Base-by-base conservation (phyloP, 345 rosid genomes). In the Firmiana major region DNA sequence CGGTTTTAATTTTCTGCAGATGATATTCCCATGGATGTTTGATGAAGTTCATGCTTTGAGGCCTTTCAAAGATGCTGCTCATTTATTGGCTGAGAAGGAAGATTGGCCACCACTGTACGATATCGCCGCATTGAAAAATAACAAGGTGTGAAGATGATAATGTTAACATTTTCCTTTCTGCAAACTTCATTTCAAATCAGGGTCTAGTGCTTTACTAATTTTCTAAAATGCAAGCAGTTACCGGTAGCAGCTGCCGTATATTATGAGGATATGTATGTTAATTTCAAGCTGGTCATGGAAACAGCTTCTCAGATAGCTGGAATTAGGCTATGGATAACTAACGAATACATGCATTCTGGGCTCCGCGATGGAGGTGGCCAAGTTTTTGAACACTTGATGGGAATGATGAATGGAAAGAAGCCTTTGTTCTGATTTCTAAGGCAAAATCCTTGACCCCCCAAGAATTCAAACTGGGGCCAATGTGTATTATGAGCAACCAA, bases 261-360 rank as follows among this genome's bases (percentile, higher is more conserved):
- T 82, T 89, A 86, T 6, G 97, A 93, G 73, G 99, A 96, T 70
- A 80, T 93, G 92, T 96, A 90, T 81, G 97, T 92, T 21, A 93
- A 89, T 78, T 88, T 93, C 86, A 93, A 88, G 89, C 71, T 96
- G 81, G 89, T 85, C 28, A 92, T 66, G 91, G 93, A 93, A 80
- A 96, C 97, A 63, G 94, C 91, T 59, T 81, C 94, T 58, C 82
- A 88, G 73, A 86, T 93, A 40, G 89, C 91, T 2, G 91, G 92
- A 45, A 88, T 92, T 69, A 83, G 99, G 83, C 83, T 87, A 49
- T 94, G 98, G 97, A 75, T 92, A 45, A 90, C 97, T 1, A 94
- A 90, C 22, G 95, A 94, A 85, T 93, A 78, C 82, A 88, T 90
- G 99, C 99, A 96, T 78, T 96, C 98, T 10, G 99, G 98, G 71